These are phyloP conservation scores for Fusarium sp. DNA, from an alignment of 2,329 filamentous ascomycete genomes.

Conservation along the genomic window DNA sequence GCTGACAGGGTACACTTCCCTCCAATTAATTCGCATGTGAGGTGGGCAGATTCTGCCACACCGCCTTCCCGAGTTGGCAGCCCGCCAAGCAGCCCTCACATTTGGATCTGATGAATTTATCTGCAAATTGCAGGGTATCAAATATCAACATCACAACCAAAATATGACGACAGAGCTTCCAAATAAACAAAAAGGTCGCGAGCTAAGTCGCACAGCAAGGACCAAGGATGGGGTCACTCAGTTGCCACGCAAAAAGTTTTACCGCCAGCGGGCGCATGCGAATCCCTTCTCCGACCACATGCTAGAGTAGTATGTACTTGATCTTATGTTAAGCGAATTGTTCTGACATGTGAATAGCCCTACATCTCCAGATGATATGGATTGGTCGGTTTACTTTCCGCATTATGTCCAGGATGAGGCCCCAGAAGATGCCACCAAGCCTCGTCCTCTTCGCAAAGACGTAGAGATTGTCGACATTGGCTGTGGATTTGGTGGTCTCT, in stretches of 20 bases:
- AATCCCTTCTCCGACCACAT: conserved; percentile 97
- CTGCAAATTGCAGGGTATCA: conserved; percentile 6
- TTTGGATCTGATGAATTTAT: conserved; percentile 25
- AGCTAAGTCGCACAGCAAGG: conserved; percentile 67
- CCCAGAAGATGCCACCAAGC: conserved; percentile 42
- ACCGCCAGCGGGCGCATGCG: conserved; percentile 93
- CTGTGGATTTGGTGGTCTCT: conserved; percentile 91
- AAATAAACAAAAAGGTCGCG: conserved; percentile 70
- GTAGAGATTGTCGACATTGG: conserved; percentile 97
- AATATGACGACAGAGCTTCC: conserved; percentile 45
- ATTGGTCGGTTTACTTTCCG: conserved; percentile 88
- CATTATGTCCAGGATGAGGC: conserved; percentile 64
- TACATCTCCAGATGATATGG: conserved; percentile 79
- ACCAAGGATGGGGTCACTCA: conserved; percentile 62
- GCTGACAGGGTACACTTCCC: conserved; percentile 23
- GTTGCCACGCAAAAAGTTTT: conserved; percentile 93
- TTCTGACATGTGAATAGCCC: conserved; percentile 64
- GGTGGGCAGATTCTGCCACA: conserved; percentile 24
- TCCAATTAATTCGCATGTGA: conserved; percentile 31
- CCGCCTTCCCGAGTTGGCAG: conserved; percentile 42
- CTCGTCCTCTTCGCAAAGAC: conserved; percentile 58
- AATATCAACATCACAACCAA: conserved; percentile 14
- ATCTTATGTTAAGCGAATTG: not conserved
- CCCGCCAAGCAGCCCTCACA: conserved; percentile 29
- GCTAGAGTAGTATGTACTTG: conserved; percentile 74